Evolutionary conservation across 345 rosid species (phyloP).

Genomic region (Zanthoxylum bungeanum): DNA sequence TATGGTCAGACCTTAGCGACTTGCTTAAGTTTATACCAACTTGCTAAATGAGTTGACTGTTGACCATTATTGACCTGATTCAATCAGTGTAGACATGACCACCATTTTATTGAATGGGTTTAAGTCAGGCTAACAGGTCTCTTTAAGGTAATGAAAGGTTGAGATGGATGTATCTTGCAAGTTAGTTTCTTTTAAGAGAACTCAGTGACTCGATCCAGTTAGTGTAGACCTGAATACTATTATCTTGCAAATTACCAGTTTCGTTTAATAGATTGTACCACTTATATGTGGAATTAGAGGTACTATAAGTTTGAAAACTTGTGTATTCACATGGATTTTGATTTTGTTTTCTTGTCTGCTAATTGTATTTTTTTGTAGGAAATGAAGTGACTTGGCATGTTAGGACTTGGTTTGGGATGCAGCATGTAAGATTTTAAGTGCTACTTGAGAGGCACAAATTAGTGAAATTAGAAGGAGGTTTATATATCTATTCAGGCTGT

Average conservation of each 20-base stretch:
- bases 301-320: background rate
- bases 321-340: background rate
- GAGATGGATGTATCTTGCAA: background rate
- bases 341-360: background rate
- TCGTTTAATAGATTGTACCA: background rate
- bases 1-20: background rate
- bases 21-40: background rate
- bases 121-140: background rate
- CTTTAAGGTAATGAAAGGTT: background rate
- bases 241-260: background rate
- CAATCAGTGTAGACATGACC: background rate
- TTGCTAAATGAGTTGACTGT: background rate
- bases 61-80: background rate
- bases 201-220: no score
- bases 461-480: background rate
- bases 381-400: background rate
- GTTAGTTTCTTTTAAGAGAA: no score
- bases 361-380: background rate
- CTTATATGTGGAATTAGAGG: background rate
- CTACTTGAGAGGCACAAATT: background rate
- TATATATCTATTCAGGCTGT: background rate
- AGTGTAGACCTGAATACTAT: no score
- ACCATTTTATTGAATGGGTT: background rate
- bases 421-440: background rate
- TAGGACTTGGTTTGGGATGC: background rate